Conservation (phyloP, 441 rosid species). For the Macaranga tanarius region DNA sequence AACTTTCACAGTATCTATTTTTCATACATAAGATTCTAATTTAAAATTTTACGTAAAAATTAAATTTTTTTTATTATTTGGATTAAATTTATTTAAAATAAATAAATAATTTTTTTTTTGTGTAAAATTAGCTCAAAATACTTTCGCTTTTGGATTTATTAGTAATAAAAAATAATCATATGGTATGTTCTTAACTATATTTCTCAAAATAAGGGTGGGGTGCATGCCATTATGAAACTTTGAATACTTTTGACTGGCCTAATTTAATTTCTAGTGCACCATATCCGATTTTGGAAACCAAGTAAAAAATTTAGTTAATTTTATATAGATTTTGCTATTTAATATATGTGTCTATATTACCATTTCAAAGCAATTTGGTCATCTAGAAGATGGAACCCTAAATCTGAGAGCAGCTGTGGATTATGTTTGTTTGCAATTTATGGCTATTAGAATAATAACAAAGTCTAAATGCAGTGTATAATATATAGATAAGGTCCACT, state of each 20-base stretch:
- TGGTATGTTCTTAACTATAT: neutral
- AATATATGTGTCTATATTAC: neutral
- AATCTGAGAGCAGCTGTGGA: neutral
- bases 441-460: neutral
- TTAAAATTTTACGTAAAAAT: too few relatives aligned
- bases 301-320: neutral
- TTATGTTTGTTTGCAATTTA: neutral
- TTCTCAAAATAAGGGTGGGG: neutral
- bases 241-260: neutral
- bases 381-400: neutral
- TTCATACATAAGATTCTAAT: too few relatives aligned
- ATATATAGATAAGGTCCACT: neutral
- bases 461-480: neutral
- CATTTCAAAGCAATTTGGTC: neutral
- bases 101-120: neutral
- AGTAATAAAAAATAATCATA: neutral
- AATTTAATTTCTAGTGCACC: neutral
- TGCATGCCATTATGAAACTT: neutral
- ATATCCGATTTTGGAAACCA: neutral
- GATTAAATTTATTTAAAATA: neutral
- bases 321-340: neutral
- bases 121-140: neutral
- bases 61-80: too few relatives aligned
- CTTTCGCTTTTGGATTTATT: neutral
- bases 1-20: too few relatives aligned